Evolutionary conservation across 2,329 filamentous ascomycete species (phyloP), one percentile per base, ranked within the genome.

Genomic region (Colletotrichum caudatum): DNA sequence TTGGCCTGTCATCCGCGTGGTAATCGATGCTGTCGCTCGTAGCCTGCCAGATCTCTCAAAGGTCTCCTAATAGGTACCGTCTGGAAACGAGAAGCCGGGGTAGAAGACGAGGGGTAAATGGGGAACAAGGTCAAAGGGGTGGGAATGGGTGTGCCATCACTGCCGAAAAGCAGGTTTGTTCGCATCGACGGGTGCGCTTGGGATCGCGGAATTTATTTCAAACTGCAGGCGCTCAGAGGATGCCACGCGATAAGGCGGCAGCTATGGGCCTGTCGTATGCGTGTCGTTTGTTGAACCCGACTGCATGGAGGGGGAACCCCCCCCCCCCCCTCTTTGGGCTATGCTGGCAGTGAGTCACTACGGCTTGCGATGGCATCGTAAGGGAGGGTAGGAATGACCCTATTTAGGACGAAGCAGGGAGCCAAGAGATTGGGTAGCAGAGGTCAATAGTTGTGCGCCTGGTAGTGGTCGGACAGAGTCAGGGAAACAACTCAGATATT

Each of bases 171-270:
- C 20, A 51, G 33, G 56, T 61, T 12, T 33, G 62, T 14, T 33
- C 46, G 60, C 37, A 48, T 50, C n/a, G 51, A 60, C 18, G 57
- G 56, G 39, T 48, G 50, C 35, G 46, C 51, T 71, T 33, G 64
- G 68, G 57, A 63, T 71, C 58, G 64, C 57, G 64, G 58, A 59
- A 59, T 51, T 64, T 64, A 63, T 64, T 63, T 46, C 33, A 12
- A 35, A 35, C 60, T 33, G 46, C 54, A 60, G 20, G 37, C 56
- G 57, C 62, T 53, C 41, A 70, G 61, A 65, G 58, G 41, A 61
- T 71, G 70, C 70, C 70, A 72, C 70, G 70, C 70, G 61, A 72
- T 66, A 72, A 71, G 70, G 57, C 59, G 60, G 62, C 26, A 39
- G 39, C 57, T 61, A 51, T 66, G 66, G 60, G 66, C 60, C 53